A percentile compares a stretch with the other conserved stretches of the same genome.
Conservation (phyloP, 495 filamentous ascomycete species). For the Podospora tetraspora region DNA sequence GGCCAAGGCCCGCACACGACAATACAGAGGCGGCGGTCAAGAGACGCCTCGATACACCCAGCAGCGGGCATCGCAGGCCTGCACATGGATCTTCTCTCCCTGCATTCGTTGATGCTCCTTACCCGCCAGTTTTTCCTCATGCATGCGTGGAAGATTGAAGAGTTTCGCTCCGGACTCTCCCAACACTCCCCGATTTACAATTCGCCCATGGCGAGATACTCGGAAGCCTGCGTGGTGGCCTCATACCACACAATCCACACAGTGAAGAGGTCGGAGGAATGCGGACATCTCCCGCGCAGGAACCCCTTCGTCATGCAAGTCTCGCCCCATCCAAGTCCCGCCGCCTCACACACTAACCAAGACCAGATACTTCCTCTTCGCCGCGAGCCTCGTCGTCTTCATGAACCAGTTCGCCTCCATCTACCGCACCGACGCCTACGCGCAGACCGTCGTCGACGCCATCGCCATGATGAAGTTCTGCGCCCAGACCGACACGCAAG, state of each 20-base stretch:
- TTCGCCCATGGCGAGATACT: slow-evolving; percentile 55
- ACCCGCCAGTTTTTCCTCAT: slow-evolving; percentile 64
- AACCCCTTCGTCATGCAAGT: slow-evolving; percentile 63
- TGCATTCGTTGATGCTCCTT: slow-evolving; percentile 70
- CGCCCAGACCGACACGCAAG: slow-evolving; percentile 58
- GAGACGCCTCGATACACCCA: slow-evolving; percentile 38
- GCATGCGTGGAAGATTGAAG: slow-evolving; percentile 33
- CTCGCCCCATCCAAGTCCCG: neutral
- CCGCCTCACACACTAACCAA: neutral
- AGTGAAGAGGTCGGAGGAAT: slow-evolving; percentile 53
- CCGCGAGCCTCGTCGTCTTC: slow-evolving; percentile 61
- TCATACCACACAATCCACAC: slow-evolving; percentile 62
- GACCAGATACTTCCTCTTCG: slow-evolving; percentile 62
- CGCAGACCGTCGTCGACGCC: slow-evolving; percentile 52
- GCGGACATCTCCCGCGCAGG: slow-evolving; percentile 56
- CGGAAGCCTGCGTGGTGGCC: slow-evolving; percentile 65
- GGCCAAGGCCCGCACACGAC: slow-evolving; percentile 39
- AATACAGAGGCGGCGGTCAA: slow-evolving; percentile 48
- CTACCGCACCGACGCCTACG: slow-evolving; percentile 52
- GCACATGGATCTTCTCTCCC: slow-evolving; percentile 64
- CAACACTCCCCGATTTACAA: slow-evolving; percentile 26
- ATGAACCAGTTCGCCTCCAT: slow-evolving; percentile 65
- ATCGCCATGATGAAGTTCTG: slow-evolving; percentile 58
- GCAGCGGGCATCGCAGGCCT: slow-evolving; percentile 58
- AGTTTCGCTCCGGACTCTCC: slow-evolving; percentile 29